These are phyloP conservation scores for Alternaria brassicae DNA, from an alignment of 2,329 filamentous ascomycete genomes.

Conservation along the genomic window DNA sequence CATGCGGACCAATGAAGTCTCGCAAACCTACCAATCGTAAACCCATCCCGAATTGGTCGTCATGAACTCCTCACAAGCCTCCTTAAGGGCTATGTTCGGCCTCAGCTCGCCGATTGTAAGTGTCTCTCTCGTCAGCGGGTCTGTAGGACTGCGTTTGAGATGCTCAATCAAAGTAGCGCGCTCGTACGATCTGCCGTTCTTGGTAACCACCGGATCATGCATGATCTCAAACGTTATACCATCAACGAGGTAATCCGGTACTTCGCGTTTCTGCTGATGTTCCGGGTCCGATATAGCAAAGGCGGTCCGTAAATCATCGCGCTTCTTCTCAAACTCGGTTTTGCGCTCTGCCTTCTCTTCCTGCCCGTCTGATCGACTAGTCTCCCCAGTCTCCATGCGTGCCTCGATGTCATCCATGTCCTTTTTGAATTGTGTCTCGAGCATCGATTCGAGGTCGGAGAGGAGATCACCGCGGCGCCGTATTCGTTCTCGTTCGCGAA, in stretches of 20 bases:
- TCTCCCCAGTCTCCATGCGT: constrained; percentile 42
- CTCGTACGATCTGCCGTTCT: constrained; percentile 90
- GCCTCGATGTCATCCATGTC: constrained; percentile 52
- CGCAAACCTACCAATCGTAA: constrained; percentile 75
- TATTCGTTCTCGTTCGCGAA: constrained; percentile 68
- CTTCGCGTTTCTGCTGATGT: constrained; percentile 57
- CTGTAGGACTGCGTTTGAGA: constrained; percentile 74
- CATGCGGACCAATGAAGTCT: constrained; percentile 21
- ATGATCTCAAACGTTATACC: constrained; percentile 78
- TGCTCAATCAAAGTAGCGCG: constrained; percentile 85
- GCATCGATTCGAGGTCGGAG: constrained; percentile 61
- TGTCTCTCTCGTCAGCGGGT: constrained; percentile 84
- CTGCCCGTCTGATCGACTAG: constrained; percentile 54
- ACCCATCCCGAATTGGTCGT: constrained; percentile 84
- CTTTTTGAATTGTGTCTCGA: constrained; percentile 44
- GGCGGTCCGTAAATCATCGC: constrained; percentile 53
- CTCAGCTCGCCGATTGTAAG: constrained; percentile 73
- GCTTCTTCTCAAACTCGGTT: constrained; percentile 49
- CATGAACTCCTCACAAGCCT: constrained; percentile 85
- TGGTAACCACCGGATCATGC: constrained; percentile 74
- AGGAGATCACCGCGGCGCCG: constrained; percentile 66
- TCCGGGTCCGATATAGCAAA: constrained; percentile 58
- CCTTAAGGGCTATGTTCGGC: constrained; percentile 80
- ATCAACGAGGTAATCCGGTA: constrained; percentile 79
- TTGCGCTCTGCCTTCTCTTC: constrained; percentile 59